phyloP scores from a whole-genome alignment of 78 protist species.

The Dictyostelium purpureum region DNA sequence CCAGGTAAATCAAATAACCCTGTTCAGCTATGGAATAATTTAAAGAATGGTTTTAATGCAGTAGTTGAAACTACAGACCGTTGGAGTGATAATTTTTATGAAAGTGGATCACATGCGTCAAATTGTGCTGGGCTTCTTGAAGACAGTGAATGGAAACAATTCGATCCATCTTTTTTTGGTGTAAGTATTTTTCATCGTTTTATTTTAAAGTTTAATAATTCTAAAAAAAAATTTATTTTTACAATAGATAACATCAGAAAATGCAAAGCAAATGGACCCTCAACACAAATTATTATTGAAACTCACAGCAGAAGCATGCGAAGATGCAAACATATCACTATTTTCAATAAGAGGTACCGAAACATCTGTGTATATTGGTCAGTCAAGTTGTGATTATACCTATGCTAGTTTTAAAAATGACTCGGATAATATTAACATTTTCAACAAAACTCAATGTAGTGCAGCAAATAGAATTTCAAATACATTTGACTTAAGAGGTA shows the following conservation, averaged over 20 bases:
- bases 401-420: too few relatives aligned
- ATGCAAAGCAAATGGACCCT: too few relatives aligned
- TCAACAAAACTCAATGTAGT: background rate
- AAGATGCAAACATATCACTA: conserved; percentile 26
- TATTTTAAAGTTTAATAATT: too few relatives aligned
- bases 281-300: conserved; percentile 86
- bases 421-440: too few relatives aligned
- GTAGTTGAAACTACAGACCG: background rate
- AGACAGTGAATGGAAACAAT: background rate
- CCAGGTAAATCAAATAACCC: conserved; percentile 75
- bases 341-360: background rate
- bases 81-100: background rate
- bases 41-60: conserved; percentile 25
- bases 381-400: background rate
- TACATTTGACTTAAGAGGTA: too few relatives aligned
- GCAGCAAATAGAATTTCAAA: background rate
- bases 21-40: conserved; percentile 15
- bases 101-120: background rate
- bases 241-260: too few relatives aligned
- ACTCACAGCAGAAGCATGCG: conserved; percentile 40
- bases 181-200: too few relatives aligned
- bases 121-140: background rate
- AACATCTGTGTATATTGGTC: conserved; percentile 3
- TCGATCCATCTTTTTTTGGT: conserved; percentile 20
- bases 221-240: too few relatives aligned